Evolutionary conservation across 2,329 filamentous ascomycete genomes (phyloP).

Genomic region (Phaeosphaeria sp.): DNA sequence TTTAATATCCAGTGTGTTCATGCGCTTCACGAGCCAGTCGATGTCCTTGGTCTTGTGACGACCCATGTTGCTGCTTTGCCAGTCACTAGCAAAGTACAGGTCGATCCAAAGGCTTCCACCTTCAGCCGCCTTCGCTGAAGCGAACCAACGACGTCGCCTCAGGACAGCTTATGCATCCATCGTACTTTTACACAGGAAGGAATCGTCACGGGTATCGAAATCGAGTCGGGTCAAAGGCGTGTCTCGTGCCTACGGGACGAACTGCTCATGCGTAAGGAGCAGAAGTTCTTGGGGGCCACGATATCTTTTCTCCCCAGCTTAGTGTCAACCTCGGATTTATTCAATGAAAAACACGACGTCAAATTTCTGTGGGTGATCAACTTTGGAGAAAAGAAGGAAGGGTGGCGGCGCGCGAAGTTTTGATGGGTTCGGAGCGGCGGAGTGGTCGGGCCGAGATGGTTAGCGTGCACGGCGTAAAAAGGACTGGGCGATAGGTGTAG

Average conservation of each 20-base stretch:
- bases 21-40: constrained; percentile 31
- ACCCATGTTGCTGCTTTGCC: constrained; percentile 17
- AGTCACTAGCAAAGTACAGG: not conserved
- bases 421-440: constrained; percentile 6
- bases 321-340: constrained; percentile 65
- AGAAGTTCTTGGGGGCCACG: constrained; percentile 48
- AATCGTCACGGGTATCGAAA: constrained; percentile 17
- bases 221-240: constrained; percentile 14
- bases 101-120: not conserved
- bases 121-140: constrained; percentile 27
- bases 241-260: constrained; percentile 48
- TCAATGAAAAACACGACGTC: constrained; percentile 57
- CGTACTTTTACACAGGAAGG: constrained; percentile 15
- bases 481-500: too few species aligned
- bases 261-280: constrained; percentile 36
- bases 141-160: constrained; percentile 37
- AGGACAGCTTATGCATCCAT: constrained; percentile 53
- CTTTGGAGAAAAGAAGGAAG: constrained; percentile 42
- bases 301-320: constrained; percentile 58
- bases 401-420: constrained; percentile 22
- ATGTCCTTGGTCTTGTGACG: constrained; percentile 32
- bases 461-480: too few species aligned
- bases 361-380: constrained; percentile 59
- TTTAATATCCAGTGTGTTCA: constrained; percentile 32
- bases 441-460: constrained; percentile 6